A percentile compares a stretch with the other conserved stretches of the same genome.
Evolutionary conservation across 2,329 filamentous ascomycete genomes (phyloP).

Genomic region (Cytospora paraplurivora): DNA sequence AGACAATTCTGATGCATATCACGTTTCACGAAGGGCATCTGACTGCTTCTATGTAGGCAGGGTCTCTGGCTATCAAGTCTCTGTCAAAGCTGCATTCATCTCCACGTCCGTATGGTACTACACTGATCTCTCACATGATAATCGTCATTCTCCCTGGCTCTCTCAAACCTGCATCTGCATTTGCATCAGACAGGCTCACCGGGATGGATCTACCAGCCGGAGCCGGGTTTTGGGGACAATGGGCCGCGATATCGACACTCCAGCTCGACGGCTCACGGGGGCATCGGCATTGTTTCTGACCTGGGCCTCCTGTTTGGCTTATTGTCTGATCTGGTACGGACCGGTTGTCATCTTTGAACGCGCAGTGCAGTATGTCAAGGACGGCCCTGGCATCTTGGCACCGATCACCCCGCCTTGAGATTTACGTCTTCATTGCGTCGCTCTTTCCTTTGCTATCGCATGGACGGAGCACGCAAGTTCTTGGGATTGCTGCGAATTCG

Average conservation of each 20-base stretch:
- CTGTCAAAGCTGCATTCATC: background rate
- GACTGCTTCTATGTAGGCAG: background rate
- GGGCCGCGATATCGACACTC: background rate
- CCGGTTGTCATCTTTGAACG: conserved; percentile 8
- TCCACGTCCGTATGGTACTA: too few relatives aligned
- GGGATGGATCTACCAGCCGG: background rate
- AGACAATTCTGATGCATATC: background rate
- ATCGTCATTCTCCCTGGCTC: background rate
- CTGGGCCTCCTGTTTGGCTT: background rate
- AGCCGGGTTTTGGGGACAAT: background rate
- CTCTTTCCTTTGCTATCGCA: too few relatives aligned
- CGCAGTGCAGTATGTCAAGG: conserved; percentile 6
- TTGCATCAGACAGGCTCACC: background rate
- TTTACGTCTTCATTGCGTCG: too few relatives aligned
- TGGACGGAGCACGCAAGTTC: too few relatives aligned
- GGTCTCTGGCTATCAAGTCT: background rate
- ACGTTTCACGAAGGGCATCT: background rate
- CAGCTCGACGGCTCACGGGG: background rate
- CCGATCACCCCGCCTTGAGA: conserved; percentile 13
- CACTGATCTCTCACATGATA: too few relatives aligned
- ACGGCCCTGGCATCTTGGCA: conserved; percentile 1
- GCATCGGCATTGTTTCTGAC: background rate
- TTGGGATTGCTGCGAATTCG: too few relatives aligned
- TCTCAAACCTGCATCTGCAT: background rate
- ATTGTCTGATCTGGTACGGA: conserved; percentile 7